Base-by-base conservation (phyloP, 106 monocot genomes). In the Hemerocallis citrina region DNA sequence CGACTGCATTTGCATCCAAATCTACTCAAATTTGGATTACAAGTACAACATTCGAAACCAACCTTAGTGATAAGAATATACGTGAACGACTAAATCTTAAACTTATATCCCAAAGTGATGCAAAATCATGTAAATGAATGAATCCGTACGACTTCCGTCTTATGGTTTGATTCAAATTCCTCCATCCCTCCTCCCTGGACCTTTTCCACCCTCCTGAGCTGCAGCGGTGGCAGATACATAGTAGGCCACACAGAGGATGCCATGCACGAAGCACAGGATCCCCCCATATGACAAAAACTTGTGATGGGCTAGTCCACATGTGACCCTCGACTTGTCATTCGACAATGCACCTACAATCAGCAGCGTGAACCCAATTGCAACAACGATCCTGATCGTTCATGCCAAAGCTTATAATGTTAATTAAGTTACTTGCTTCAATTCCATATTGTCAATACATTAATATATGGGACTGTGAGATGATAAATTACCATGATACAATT, bases 261-360 rank as follows among this genome's bases (percentile, higher is more conserved):
- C 81, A 66, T 89, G 89, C 29, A 76, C 62, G 39, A 89, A 89
- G 72, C 84, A 89, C 41, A 89, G 34, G 64, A 85, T 75, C 7
- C 89, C 89, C 12, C 89, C 89, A 10, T 62, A 52, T 13, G 75
- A 75, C 28, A 89, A 72, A 59, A 85, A 81, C 28, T 67, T 56
- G 16, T 40, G 67, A 34, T 76, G 77, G 7, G 42, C 47, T 4
- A 89, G 25, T 4, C 85, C 75, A 19, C 89, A 89, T 20, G 66
- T 44, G 1, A 68, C 72, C 47, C 62, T 63, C 0, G 84, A 81
- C 49, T 70, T 72, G 1, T 71, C 40, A 45, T 85, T 83, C 0
- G 76, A 73, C 66, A 85, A 23, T 4, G 89, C 89, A 1, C 78
- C 84, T 6, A 79, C 54, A 4, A 89, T 66, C 66, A 89, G 64